Evolutionary conservation across 768 basidiomycete species (phyloP).

Genomic region (Omphalotus guepiniiformis): DNA sequence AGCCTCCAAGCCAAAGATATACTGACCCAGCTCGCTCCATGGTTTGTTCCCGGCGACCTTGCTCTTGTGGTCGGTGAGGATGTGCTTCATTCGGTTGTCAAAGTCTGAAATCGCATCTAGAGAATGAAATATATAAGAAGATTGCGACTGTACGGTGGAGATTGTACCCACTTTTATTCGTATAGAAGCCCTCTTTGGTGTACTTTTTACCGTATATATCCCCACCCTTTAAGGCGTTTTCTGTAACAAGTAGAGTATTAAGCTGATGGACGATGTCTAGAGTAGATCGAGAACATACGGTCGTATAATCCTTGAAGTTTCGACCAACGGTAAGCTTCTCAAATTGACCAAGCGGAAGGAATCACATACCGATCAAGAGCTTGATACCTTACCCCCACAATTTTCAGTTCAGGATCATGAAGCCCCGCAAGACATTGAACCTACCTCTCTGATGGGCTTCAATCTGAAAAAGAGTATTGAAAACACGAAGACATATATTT

Average conservation of each 20-base stretch:
- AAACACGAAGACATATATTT: no score
- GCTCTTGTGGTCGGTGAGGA: constrained; percentile 33
- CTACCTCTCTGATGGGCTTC: constrained; percentile 27
- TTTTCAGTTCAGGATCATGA: no score
- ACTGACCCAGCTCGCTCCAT: constrained; percentile 32
- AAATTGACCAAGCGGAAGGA: no score
- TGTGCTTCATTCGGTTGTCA: constrained; percentile 32
- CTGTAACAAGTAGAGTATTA: constrained; percentile 17
- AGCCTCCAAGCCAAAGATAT: constrained; percentile 36
- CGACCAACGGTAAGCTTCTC: background rate
- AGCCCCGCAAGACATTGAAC: no score
- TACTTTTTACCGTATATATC: constrained; percentile 31
- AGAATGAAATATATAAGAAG: no score
- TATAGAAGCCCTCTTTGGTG: constrained; percentile 31
- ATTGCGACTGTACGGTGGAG: background rate
- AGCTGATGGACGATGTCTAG: background rate
- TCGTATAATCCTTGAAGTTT: constrained; percentile 17
- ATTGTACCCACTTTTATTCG: constrained; percentile 14
- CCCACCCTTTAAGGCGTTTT: constrained; percentile 27
- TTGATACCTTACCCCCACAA: no score
- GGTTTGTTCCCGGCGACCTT: constrained; percentile 27
- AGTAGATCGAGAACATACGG: constrained; percentile 4
- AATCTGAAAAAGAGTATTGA: constrained; percentile 16
- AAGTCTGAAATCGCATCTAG: constrained; percentile 25
- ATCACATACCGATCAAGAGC: background rate